Evolutionary conservation across 441 rosid genomes (phyloP).

Genomic region (Pelargonium myrrhifolium): DNA sequence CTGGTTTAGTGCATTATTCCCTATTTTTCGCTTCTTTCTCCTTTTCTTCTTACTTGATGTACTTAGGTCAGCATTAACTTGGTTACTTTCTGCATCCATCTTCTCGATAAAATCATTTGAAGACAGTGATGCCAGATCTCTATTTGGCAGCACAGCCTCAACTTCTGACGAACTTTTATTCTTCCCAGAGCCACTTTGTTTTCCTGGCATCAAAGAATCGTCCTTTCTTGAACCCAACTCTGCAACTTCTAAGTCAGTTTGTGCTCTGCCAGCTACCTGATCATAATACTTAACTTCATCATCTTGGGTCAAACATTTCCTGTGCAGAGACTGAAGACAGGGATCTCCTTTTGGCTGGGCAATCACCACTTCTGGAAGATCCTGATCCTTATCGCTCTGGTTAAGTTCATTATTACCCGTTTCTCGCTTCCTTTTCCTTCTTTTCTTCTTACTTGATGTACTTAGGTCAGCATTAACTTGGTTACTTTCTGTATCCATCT

Average conservation of each 20-base stretch:
- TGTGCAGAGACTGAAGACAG: not conserved
- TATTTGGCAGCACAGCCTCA: not conserved
- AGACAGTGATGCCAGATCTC: too few species aligned
- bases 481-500: not conserved
- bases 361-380: not conserved
- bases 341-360: not conserved
- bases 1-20: not conserved
- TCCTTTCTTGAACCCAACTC: not conserved
- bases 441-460: slow-evolving; percentile 8
- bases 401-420: not conserved
- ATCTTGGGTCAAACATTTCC: not conserved
- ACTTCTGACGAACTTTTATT: not conserved
- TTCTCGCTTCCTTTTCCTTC: slow-evolving; percentile 8
- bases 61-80: slow-evolving; percentile 3
- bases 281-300: not conserved
- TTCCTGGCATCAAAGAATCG: not conserved
- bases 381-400: not conserved
- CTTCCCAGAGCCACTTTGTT: not conserved
- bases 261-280: not conserved
- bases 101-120: too few species aligned
- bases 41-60: slow-evolving; percentile 7
- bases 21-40: slow-evolving; percentile 5
- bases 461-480: slow-evolving; percentile 4
- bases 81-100: not conserved
- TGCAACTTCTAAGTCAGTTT: not conserved